Base-by-base conservation (phyloP, 2,329 filamentous ascomycete species). In the Colletotrichum sp. region DNA sequence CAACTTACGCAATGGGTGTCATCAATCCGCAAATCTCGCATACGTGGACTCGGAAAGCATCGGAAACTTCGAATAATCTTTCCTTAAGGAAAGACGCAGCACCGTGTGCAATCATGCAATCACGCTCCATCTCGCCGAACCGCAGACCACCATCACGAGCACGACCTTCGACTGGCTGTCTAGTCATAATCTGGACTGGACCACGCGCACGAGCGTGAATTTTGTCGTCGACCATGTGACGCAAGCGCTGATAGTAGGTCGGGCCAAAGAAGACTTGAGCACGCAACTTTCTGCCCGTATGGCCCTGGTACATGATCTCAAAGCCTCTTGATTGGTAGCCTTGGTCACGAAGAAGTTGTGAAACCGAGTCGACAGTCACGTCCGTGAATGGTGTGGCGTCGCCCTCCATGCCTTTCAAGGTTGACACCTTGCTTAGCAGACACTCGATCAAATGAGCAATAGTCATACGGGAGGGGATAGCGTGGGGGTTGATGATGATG, bases 101-200 rank as follows among this genome's bases (percentile, higher is more conserved):
- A 84, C 97, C 97, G 85, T 99, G 98, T n/a, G 98, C 96, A 89
- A 99, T 99, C 97, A 99, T 99, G 85, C 97, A 99, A 92, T 99
- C 98, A 88, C 98, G 96, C 87, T 99, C 98, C 97, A 99, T 99
- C 90, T 99, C 97, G 93, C 97, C 97, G 92, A 99, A 99, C 84
- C 98, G 96, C 60, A 99, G 91, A 89, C 97, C 97, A 91, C 97
- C 97, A 84, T 99, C 98, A 86, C 98, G 91, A 5, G 97, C 97
- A 92, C 98, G 95, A 94, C 97, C 97, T 87, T 99, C 97, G 16
- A 99, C 97, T 21, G 97, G 97, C 86, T 99, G 97, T 74, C 98
- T 91, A 4, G 97, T 99, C 88, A 99, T 92, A 82, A 99, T 99
- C 87, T 99, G 97, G 26, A 98, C 95, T 1, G 97, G 97, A 44